Percentiles rank a stretch among this genome's conserved stretches.
phyloP scores from a whole-genome alignment of 257 asterid species.

The Thymus quinquecostatus region DNA sequence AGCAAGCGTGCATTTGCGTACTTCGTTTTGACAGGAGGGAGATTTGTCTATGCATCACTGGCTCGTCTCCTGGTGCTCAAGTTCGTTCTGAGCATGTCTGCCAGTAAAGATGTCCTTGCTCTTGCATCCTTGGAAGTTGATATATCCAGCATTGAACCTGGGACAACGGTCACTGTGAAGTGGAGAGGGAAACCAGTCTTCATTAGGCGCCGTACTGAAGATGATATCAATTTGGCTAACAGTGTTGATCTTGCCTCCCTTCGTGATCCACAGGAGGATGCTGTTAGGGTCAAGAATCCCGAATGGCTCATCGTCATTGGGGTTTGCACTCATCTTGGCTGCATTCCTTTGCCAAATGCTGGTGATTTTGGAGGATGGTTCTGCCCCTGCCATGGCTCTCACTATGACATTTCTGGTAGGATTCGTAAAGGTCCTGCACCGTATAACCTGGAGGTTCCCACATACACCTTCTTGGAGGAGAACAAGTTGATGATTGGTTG shows the following conservation, averaged over 20 bases:
- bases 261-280: slow-evolving; percentile 93
- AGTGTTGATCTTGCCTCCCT: slow-evolving; percentile 70
- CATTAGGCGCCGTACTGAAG: slow-evolving; percentile 84
- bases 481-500: slow-evolving; percentile 78
- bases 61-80: slow-evolving; percentile 90
- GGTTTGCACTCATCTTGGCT: slow-evolving; percentile 92
- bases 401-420: slow-evolving; percentile 92
- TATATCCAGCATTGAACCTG: slow-evolving; percentile 87
- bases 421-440: slow-evolving; percentile 97
- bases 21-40: slow-evolving; percentile 89
- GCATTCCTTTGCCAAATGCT: slow-evolving; percentile 96
- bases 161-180: slow-evolving; percentile 91
- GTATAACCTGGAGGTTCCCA: slow-evolving; percentile 85
- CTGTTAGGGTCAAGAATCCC: slow-evolving; percentile 84
- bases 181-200: slow-evolving; percentile 99
- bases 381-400: slow-evolving; percentile 97
- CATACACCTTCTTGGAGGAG: slow-evolving; percentile 84
- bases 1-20: slow-evolving; percentile 93
- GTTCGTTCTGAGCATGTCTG: slow-evolving; percentile 94
- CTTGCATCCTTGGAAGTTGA: slow-evolving; percentile 94
- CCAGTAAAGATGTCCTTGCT: slow-evolving; percentile 93
- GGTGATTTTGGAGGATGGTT: slow-evolving; percentile 99
- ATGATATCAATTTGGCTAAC: slow-evolving; percentile 79
- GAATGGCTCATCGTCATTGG: slow-evolving; percentile 93
- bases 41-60: slow-evolving; percentile 88